These are phyloP conservation scores for Hyphopichia pseudoburtonii DNA, from an alignment of 1,139 yeast species.

Conservation along the genomic window DNA sequence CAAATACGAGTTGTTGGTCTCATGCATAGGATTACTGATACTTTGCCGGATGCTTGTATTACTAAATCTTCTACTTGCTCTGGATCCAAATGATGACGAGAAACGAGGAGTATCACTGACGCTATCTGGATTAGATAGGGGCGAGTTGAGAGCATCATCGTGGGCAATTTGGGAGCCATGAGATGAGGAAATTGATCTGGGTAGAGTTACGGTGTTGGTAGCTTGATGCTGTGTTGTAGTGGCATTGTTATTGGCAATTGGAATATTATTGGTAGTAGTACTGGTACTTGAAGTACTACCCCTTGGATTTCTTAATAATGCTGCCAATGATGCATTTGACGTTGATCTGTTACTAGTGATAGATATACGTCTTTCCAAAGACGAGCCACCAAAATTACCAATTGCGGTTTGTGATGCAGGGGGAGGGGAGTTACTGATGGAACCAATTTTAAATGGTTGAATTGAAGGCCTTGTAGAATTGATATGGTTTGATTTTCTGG, in stretches of 20 bases:
- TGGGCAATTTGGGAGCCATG: constrained; percentile 32
- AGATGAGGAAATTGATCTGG: constrained; percentile 43
- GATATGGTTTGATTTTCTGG: too few relatives aligned
- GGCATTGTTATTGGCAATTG: constrained; percentile 20
- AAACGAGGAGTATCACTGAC: constrained; percentile 42
- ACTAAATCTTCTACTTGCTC: constrained; percentile 46
- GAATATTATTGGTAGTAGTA: constrained; percentile 28
- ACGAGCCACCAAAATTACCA: constrained; percentile 19
- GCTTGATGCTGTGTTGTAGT: constrained; percentile 6
- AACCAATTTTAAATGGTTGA: constrained; percentile 64
- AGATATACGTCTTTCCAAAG: constrained; percentile 43
- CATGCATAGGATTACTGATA: constrained; percentile 7
- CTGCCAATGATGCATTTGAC: constrained; percentile 58
- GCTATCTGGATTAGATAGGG: constrained; percentile 23
- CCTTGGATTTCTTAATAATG: constrained; percentile 51
- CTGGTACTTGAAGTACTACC: constrained; percentile 31
- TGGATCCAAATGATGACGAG: constrained; percentile 57
- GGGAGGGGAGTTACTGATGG: constrained; percentile 54
- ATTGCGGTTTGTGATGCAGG: constrained; percentile 24
- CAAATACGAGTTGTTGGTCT: constrained; percentile 23
- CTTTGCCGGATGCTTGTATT: constrained; percentile 37
- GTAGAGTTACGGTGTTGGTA: constrained; percentile 24
- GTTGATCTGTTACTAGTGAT: constrained; percentile 49
- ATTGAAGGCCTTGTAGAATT: constrained; percentile 32
- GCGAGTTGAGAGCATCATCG: constrained; percentile 23